Base-by-base conservation (phyloP, 352 stramenopile genomes). In the Globisporangium apiculatum region DNA sequence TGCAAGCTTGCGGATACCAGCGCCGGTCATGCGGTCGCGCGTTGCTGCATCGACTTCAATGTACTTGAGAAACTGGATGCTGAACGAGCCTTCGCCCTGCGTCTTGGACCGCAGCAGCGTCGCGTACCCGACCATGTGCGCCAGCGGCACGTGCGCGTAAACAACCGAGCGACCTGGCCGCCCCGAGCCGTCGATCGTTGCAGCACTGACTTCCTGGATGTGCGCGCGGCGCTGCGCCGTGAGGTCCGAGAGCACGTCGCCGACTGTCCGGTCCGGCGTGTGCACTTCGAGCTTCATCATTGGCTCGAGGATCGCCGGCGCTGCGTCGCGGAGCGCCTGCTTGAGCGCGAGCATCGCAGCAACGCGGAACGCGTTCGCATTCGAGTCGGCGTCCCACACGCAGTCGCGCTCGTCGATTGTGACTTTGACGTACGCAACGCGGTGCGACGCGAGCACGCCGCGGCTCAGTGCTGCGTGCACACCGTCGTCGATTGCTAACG, bases 51-150 rank as follows among this genome's bases (percentile, higher is more conserved):
- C 76, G 12, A 91, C 79, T 43, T 76, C 69, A 11, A 79, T 61
- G 67, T 92, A 92, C 53, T 83, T 72, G 56, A 81, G 62, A 51
- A 90, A 89, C 46, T 87, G 72, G 47, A 90, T 89, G 31, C 68
- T 76, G 59, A 93, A 93, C n/a, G 73, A 81, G 36, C 78, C 83
- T 71, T 93, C 75, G 43, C 84, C 81, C 57, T 88, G 74, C 8
- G 84, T 94, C 60, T 82, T 87, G 7, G 84, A 94, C 6, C 84
- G 84, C 49, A 94, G 55, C 18, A 83, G 47, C 12, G 84, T 94
- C 45, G 84, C 73, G 61, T 89, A 94, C 5, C 84, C 84, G 43
- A 94, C 71, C 79, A 94, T 89, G 68, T 89, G 65, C 42, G 65
- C 72, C 18, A 92, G 64, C 41, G 84, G 82, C 47, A 91, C 82